Conservation (phyloP, 345 rosid species). For the Eutrema yunnanense region DNA sequence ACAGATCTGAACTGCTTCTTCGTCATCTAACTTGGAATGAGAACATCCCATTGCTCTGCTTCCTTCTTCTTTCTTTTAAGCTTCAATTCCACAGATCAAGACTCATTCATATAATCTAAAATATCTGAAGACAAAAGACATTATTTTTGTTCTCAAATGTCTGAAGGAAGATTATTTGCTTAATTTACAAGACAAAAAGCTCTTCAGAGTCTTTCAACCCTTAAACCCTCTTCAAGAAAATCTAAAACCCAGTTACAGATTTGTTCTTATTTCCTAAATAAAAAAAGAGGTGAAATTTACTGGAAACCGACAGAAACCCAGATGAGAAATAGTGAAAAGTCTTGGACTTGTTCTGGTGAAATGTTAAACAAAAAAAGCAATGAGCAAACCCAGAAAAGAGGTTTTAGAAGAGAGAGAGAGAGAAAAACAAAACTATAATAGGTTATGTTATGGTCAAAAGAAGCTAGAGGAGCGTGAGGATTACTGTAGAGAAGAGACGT, state of each 20-base stretch:
- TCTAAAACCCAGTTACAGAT: not conserved
- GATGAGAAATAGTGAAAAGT: not conserved
- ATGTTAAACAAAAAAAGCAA: not conserved
- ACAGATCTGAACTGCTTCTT: slow-evolving; percentile 94
- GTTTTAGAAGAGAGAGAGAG: slow-evolving; percentile 2
- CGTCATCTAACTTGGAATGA: slow-evolving; percentile 75
- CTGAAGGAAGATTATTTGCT: slow-evolving; percentile 26
- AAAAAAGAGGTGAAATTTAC: not conserved
- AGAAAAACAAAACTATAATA: not conserved
- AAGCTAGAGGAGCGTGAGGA: slow-evolving; percentile 29
- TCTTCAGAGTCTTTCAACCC: not conserved
- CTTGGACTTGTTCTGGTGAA: slow-evolving; percentile 6
- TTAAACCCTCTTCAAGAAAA: slow-evolving; percentile 27
- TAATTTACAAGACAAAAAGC: slow-evolving; percentile 14
- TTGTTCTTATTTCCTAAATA: not conserved
- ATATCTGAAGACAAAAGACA: not conserved
- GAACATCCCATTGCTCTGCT: slow-evolving; percentile 83
- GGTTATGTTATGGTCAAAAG: slow-evolving; percentile 20
- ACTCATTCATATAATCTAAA: not conserved
- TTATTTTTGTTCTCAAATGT: not conserved
- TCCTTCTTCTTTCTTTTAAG: not conserved
- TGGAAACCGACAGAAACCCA: not conserved
- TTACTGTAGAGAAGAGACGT: slow-evolving; percentile 29
- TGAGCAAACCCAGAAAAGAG: slow-evolving; percentile 15
- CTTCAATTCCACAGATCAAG: slow-evolving; percentile 1